Evolutionary conservation across 2,329 filamentous ascomycete genomes (phyloP), one percentile per base, ranked within the genome.

Genomic region (Claviceps pazoutovae): DNA sequence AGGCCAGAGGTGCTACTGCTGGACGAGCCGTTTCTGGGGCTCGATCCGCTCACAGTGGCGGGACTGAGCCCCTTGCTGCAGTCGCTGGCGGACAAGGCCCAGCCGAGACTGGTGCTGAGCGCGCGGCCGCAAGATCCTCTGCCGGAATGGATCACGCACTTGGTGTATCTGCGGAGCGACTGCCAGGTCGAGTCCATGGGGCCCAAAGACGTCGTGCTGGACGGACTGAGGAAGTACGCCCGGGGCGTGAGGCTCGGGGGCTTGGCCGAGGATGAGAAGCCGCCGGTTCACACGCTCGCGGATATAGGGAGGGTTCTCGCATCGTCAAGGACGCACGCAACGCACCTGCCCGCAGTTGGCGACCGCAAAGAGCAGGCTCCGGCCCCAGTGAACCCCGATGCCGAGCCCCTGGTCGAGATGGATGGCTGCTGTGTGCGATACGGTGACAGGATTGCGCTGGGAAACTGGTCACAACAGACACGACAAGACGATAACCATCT

Each of bases 1-100:
- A 76, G 77, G 50, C 93, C 93, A 0, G 86, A 94, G 65, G 76
- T 95, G 11, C 64, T 98, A 55, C 73, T 97, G 50, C 73, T 95
- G 2, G 93, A 98, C 67, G 91, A 95, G 60, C 91, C 93, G 1
- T 96, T 96, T 62, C 95, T 96, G 86, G 91, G 93, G 0, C 73
- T 98, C 16, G 93, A 97, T 66, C 93, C 91, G 14, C 83, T 83
- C 5, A 94, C 89, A 0, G 78, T 87, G 13, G 74, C 77, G 13
- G 78, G 78, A 1, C 70, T 97, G 58, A 91, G 86, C 42, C 74
- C 76, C 0, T 72, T 97, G 46, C 71, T 96, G 21, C 71, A 80
- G 56, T 74, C 74, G 0, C 69, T 96, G 52, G 86, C 88, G 0
- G 74, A 78, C 53, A 76, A 74, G 48, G 78, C 78, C 14, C 74